Evolutionary conservation across 768 basidiomycete genomes (phyloP).

Genomic region (Lactarius indigo): DNA sequence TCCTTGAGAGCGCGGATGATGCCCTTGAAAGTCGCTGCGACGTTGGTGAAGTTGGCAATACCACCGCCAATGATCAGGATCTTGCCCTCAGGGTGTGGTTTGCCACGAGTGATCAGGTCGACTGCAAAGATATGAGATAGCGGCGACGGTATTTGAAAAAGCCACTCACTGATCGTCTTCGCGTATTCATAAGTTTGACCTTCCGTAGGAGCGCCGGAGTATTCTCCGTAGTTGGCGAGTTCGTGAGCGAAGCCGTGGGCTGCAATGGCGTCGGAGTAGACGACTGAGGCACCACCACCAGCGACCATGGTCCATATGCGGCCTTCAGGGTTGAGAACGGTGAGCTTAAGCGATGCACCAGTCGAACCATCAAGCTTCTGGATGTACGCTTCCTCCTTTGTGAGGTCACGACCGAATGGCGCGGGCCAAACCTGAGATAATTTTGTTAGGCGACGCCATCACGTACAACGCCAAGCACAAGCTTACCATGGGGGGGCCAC

Average conservation of each 20-base stretch:
- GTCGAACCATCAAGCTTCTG: constrained; percentile 97
- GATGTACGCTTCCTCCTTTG: constrained; percentile 99
- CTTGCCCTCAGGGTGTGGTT: constrained; percentile 83
- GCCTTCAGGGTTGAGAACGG: constrained; percentile 91
- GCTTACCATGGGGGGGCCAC: constrained; percentile 91
- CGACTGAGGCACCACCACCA: constrained; percentile 82
- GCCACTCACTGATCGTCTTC: constrained; percentile 84
- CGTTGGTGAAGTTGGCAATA: constrained; percentile 99
- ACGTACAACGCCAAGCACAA: neutral
- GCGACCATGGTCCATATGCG: constrained; percentile 99
- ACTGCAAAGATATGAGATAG: constrained; percentile 42
- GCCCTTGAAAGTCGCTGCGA: constrained; percentile 99
- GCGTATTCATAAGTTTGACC: constrained; percentile 99
- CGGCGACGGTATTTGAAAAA: neutral
- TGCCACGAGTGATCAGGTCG: constrained; percentile 91
- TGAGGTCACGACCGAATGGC: constrained; percentile 95
- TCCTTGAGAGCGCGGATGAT: constrained; percentile 97
- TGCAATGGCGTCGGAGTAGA: constrained; percentile 73
- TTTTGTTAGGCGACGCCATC: neutral
- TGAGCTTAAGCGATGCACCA: constrained; percentile 96
- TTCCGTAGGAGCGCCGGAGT: constrained; percentile 96
- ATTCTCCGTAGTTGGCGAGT: constrained; percentile 99
- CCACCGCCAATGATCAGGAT: constrained; percentile 99
- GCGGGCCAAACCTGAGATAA: constrained; percentile 69
- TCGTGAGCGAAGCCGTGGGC: constrained; percentile 96